phyloP scores from a whole-genome alignment of 768 basidiomycete genomes.

The Mrakia frigida region DNA sequence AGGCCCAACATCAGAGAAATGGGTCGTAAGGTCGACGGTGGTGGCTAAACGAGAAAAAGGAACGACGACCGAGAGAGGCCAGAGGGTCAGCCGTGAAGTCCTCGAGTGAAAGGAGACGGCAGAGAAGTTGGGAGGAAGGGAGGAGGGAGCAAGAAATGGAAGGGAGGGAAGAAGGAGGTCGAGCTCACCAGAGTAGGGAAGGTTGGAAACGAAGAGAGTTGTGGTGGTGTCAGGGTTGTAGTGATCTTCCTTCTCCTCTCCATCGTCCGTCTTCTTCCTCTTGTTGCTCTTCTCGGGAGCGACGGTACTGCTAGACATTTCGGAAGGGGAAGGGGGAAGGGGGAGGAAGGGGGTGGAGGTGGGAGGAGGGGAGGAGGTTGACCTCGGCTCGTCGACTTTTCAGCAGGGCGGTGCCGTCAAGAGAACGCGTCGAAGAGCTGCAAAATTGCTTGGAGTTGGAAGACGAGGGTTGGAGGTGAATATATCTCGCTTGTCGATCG shows the following conservation, averaged over 20 bases:
- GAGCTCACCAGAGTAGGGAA: conserved; percentile 60
- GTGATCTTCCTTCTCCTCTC: conserved; percentile 20
- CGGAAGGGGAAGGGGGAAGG: not conserved
- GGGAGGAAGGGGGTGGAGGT: not conserved
- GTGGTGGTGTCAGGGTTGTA: conserved; percentile 40
- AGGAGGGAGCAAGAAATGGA: not conserved
- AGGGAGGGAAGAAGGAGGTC: not conserved
- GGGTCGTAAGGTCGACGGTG: conserved; percentile 79
- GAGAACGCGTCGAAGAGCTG: not conserved
- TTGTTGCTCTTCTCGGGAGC: not conserved
- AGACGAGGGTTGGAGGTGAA: too few relatives aligned
- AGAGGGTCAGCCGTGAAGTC: too few relatives aligned
- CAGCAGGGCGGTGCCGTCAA: not conserved
- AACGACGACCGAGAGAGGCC: not conserved
- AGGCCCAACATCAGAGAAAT: conserved; percentile 93
- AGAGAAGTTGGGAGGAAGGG: too few relatives aligned
- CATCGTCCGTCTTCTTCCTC: conserved; percentile 15
- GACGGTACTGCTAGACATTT: not conserved
- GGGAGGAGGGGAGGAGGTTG: not conserved
- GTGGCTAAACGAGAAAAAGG: conserved; percentile 51
- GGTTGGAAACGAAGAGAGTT: conserved; percentile 87
- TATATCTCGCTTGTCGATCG: too few relatives aligned
- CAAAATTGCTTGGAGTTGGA: not conserved
- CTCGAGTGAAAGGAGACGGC: not conserved
- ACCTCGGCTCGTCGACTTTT: not conserved